Percentiles rank a stretch among this genome's conserved stretches.
phyloP scores from a whole-genome alignment of 2,329 filamentous ascomycete genomes.

The Tothia fuscella region DNA sequence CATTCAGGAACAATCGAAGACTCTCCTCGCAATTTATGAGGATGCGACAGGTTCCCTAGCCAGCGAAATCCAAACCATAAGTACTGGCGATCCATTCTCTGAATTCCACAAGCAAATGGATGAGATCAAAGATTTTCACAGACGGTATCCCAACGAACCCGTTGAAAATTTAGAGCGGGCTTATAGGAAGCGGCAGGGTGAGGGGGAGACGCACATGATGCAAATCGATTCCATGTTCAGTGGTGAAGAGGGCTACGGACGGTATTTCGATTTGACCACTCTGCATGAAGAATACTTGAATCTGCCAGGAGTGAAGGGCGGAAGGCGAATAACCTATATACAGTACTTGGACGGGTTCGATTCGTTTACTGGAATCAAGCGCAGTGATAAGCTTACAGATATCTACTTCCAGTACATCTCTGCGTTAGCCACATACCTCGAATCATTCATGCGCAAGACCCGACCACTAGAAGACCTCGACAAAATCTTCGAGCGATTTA shows the following conservation, averaged over 20 bases:
- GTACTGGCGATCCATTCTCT: constrained; percentile 78
- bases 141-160: constrained; percentile 83
- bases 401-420: constrained; percentile 85
- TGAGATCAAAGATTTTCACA: constrained; percentile 76
- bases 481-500: constrained; percentile 62
- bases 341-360: constrained; percentile 92
- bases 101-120: constrained; percentile 80
- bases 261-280: constrained; percentile 78
- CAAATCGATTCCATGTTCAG: constrained; percentile 88
- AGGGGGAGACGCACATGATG: constrained; percentile 45
- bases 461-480: constrained; percentile 78
- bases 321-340: constrained; percentile 62
- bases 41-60: constrained; percentile 61
- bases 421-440: constrained; percentile 68
- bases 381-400: constrained; percentile 78
- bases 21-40: constrained; percentile 72
- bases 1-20: constrained; percentile 74
- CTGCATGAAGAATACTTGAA: constrained; percentile 86
- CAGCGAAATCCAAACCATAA: constrained; percentile 73
- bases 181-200: constrained; percentile 63
- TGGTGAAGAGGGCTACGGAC: constrained; percentile 85
- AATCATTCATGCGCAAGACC: constrained; percentile 74
- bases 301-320: constrained; percentile 63
- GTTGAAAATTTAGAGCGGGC: constrained; percentile 90
- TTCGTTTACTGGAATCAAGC: constrained; percentile 68